Conservation (phyloP, 768 basidiomycete genomes). For the Pulveroboletus sp. region DNA sequence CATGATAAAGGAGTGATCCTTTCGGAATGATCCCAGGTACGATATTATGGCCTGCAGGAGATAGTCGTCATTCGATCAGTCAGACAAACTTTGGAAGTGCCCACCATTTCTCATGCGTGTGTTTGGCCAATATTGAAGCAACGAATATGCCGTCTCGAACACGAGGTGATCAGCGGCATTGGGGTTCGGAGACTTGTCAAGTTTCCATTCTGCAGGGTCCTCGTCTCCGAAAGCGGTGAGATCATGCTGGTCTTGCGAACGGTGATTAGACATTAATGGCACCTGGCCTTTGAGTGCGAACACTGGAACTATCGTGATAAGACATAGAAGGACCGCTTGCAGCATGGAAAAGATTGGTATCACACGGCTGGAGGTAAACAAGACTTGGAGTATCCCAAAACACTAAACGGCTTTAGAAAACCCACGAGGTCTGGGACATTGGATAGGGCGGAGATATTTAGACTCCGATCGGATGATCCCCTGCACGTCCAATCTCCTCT, state of each 20-base stretch:
- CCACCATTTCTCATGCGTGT: constrained; percentile 42
- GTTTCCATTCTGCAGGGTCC: constrained; percentile 16
- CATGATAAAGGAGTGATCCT: constrained; percentile 35
- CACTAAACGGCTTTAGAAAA: too few species aligned
- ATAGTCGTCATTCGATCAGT: background rate
- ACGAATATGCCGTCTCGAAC: constrained; percentile 25
- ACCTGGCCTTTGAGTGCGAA: constrained; percentile 4
- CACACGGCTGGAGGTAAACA: too few species aligned
- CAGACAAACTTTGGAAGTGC: background rate
- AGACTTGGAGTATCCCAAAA: too few species aligned
- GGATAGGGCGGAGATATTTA: too few species aligned
- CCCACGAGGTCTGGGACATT: too few species aligned
- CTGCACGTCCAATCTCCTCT: too few species aligned
- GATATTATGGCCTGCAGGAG: constrained; percentile 7
- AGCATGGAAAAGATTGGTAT: too few species aligned
- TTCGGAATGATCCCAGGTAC: constrained; percentile 31
- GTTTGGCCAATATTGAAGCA: constrained; percentile 44
- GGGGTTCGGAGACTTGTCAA: constrained; percentile 20
- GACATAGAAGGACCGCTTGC: background rate
- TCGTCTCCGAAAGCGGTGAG: background rate
- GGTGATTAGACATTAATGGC: background rate
- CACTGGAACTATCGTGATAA: background rate
- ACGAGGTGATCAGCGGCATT: constrained; percentile 27
- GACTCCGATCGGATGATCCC: too few species aligned
- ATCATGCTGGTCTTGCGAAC: background rate